A percentile compares a stretch with the other conserved stretches of the same genome.
phyloP scores from a whole-genome alignment of 2,329 filamentous ascomycete genomes.

The Teratosphaeria nubilosa region DNA sequence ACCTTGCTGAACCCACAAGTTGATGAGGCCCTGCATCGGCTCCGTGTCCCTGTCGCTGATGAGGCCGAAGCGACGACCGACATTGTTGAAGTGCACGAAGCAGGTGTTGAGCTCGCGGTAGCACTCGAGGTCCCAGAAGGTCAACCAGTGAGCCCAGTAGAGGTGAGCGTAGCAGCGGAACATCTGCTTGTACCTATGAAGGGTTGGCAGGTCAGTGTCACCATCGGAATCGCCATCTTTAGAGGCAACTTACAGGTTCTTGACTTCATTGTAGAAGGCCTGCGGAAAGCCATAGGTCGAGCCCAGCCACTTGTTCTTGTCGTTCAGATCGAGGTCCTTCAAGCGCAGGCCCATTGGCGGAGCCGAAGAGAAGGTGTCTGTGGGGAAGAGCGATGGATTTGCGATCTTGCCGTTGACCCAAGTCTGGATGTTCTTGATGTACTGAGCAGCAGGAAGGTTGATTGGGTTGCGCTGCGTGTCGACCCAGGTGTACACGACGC shows the following conservation, averaged over 20 bases:
- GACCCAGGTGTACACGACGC: conserved; percentile 82
- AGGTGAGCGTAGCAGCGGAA: conserved; percentile 45
- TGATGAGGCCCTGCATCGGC: conserved; percentile 89
- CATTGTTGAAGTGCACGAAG: conserved; percentile 45
- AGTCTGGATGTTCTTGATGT: conserved; percentile 90
- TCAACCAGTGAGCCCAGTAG: conserved; percentile 43
- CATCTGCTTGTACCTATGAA: conserved; percentile 37
- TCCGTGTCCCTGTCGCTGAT: conserved; percentile 83
- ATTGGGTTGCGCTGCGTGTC: conserved; percentile 80
- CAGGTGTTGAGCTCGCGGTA: conserved; percentile 45
- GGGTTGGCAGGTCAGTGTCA: background rate
- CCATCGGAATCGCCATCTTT: background rate
- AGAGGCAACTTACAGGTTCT: conserved; percentile 39
- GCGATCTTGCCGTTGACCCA: conserved; percentile 97
- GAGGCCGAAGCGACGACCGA: conserved; percentile 66
- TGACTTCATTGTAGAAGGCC: conserved; percentile 60
- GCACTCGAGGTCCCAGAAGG: conserved; percentile 39
- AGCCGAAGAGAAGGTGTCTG: conserved; percentile 62
- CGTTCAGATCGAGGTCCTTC: conserved; percentile 26
- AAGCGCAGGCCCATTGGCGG: conserved; percentile 36
- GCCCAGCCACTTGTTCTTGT: conserved; percentile 67
- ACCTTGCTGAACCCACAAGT: conserved; percentile 82
- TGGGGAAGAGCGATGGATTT: conserved; percentile 82
- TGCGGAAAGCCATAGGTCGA: conserved; percentile 65
- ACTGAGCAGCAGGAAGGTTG: conserved; percentile 83